These are phyloP conservation scores for Lyophyllum semitale DNA, from an alignment of 768 basidiomycete genomes.

Conservation along the genomic window DNA sequence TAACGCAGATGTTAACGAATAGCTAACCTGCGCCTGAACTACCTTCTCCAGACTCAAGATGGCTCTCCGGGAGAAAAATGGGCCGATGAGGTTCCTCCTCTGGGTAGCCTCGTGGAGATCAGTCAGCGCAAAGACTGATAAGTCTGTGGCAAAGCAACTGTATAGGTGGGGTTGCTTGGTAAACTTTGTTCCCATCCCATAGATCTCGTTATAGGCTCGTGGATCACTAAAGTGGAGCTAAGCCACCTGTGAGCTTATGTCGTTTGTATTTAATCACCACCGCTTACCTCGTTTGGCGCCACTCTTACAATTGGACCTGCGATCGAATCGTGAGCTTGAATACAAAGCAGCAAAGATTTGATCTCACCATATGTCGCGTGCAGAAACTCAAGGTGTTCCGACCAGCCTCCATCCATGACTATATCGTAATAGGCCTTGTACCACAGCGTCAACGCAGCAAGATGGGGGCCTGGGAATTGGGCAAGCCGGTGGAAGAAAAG, in stretches of 20 bases:
- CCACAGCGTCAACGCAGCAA: conserved; percentile 33
- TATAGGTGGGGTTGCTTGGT: conserved; percentile 38
- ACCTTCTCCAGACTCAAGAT: conserved; percentile 37
- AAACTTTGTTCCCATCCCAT: conserved; percentile 37
- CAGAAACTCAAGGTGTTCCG: conserved; percentile 34
- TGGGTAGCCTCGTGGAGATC: conserved; percentile 36
- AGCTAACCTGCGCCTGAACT: conserved; percentile 33
- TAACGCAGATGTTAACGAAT: neutral
- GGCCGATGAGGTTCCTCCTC: conserved; percentile 35
- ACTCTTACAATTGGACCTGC: conserved; percentile 39
- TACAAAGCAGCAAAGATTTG: neutral
- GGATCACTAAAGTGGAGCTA: conserved; percentile 47
- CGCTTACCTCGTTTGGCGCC: conserved; percentile 38
- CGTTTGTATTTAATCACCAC: neutral
- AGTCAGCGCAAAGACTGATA: conserved; percentile 36
- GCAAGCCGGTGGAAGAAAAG: conserved; percentile 29
- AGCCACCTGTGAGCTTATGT: neutral
- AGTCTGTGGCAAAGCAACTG: conserved; percentile 36
- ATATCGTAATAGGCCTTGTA: conserved; percentile 38
- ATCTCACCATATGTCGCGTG: conserved; percentile 38
- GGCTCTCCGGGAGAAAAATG: conserved; percentile 41
- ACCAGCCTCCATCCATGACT: conserved; percentile 37
- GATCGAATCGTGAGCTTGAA: neutral
- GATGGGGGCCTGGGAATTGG: conserved; percentile 32
- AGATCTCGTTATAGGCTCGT: conserved; percentile 40